Percentiles rank a stretch among this genome's conserved stretches.
These are phyloP conservation scores for Peronosclerospora sorghi DNA, from an alignment of 352 stramenopile species.

Conservation along the genomic window DNA sequence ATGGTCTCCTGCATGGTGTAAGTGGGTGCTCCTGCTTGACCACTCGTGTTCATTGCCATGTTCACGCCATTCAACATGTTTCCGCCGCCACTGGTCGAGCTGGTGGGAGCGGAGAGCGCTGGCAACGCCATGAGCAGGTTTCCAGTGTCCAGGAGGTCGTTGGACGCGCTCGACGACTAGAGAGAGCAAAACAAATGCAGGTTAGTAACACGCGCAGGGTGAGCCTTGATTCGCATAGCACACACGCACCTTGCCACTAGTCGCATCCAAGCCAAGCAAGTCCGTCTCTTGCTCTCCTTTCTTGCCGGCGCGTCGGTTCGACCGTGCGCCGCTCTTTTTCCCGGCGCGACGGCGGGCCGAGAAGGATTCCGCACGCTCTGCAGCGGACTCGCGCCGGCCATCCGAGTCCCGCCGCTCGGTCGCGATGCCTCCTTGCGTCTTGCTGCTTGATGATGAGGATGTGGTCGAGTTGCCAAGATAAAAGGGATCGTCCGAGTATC, in stretches of 20 bases:
- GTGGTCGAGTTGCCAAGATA: slow-evolving; percentile 42
- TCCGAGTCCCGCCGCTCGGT: slow-evolving; percentile 22
- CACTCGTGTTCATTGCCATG: slow-evolving; percentile 26
- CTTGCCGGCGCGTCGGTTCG: slow-evolving; percentile 29
- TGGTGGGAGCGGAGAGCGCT: slow-evolving; percentile 16
- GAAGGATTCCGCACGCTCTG: slow-evolving; percentile 54
- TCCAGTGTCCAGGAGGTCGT: slow-evolving; percentile 37
- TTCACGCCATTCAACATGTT: slow-evolving; percentile 64
- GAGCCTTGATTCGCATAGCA: background rate
- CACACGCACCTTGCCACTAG: slow-evolving; percentile 20
- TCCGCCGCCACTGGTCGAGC: slow-evolving; percentile 13
- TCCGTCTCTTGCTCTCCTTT: slow-evolving; percentile 47
- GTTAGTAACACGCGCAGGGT: slow-evolving; percentile 13
- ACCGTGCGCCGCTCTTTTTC: slow-evolving; percentile 50
- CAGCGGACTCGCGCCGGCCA: slow-evolving; percentile 19
- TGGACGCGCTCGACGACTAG: slow-evolving; percentile 20
- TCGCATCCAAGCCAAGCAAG: slow-evolving; percentile 43
- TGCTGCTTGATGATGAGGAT: slow-evolving; percentile 13
- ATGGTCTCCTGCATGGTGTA: slow-evolving; percentile 33
- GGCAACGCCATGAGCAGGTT: slow-evolving; percentile 37
- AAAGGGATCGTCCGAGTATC: slow-evolving; percentile 74
- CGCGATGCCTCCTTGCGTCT: slow-evolving; percentile 34
- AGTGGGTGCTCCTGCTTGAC: slow-evolving; percentile 15
- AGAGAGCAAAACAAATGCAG: slow-evolving; percentile 2
- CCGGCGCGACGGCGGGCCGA: slow-evolving; percentile 54